These are phyloP conservation scores for Fusarium lateritium DNA, from an alignment of 2,329 filamentous ascomycete species.

Conservation along the genomic window DNA sequence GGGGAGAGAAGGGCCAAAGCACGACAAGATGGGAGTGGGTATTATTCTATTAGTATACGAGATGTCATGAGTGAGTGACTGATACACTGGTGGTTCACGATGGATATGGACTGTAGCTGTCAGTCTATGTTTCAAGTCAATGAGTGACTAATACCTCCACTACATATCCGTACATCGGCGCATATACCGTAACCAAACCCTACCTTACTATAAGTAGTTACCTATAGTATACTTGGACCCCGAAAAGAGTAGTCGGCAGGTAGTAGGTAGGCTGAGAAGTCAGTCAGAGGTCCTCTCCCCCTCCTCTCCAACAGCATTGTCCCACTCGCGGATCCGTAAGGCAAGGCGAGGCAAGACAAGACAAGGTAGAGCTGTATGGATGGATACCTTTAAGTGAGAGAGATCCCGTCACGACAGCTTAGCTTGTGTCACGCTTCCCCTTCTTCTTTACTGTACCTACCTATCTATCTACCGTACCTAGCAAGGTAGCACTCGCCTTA, in stretches of 20 bases:
- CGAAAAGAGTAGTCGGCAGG: not conserved
- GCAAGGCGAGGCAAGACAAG: not conserved
- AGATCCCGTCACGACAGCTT: conserved; percentile 14
- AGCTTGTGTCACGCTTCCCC: conserved; percentile 9
- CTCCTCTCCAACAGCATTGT: conserved; percentile 20
- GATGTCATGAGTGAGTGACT: too few relatives aligned
- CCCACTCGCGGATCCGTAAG: conserved; percentile 22
- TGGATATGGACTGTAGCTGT: too few relatives aligned
- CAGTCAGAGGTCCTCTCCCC: not conserved
- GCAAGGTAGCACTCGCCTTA: not conserved
- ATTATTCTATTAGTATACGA: too few relatives aligned
- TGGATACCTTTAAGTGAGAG: not conserved
- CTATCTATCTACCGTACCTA: not conserved
- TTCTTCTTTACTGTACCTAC: conserved; percentile 1
- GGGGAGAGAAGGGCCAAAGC: conserved; percentile 13
- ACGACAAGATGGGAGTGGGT: not conserved
- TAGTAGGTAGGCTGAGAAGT: not conserved
- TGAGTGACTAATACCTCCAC: conserved; percentile 2
- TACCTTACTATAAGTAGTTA: not conserved
- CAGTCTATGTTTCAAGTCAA: not conserved
- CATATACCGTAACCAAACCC: not conserved
- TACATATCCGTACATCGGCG: not conserved
- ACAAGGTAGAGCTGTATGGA: conserved; percentile 4
- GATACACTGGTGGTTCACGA: too few relatives aligned
- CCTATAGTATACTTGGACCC: conserved; percentile 7